Evolutionary conservation across 75 land plant species (phyloP), one percentile per base, ranked within the genome.

Genomic region (Picea sitchensis): DNA sequence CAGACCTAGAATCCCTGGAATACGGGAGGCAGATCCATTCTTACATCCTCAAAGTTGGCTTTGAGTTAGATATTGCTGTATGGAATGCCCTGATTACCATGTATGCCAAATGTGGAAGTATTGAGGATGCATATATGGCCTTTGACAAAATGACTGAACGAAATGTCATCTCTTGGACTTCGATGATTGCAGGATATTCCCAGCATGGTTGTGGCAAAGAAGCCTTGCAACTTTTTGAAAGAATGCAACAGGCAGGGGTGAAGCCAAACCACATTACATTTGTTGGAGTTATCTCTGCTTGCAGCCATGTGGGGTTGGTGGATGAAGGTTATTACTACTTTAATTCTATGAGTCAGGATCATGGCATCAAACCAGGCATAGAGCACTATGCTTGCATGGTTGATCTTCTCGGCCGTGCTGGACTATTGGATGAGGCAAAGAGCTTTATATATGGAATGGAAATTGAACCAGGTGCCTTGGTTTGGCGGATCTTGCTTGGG

Each of bases 391-490:
- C 41, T 15, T 82, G 82, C 61, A 82, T 82, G 36, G 58, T 82
- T 61, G 81, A 78, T 34, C 81, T 82, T 56, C 73, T 82, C 64
- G 83, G 79, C 26, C 68, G 81, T 36, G 69, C 83, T n/a, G 81
- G 81, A 8, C 80, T 38, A 57, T 14, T 78, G 44, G 54, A 30
- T 31, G 83, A 82, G 81, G 83, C 83, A 17, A 72, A 78, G 15
- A 81, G 78, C 67, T 65, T 82, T 21, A 26, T 82, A 11, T 4
- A 38, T 31, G 41, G 17, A 47, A 79, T 79, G 81, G 81, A 75
- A 15, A 79, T 44, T 9, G 56, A 51, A 51, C 56, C 56, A 0
- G 2, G 56, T 51, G 56, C 56, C 56, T 51, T 51, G 56, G 81
- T 68, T 8, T 79, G 72, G 67, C 38, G 41, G 21, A 26, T 73